Base-by-base conservation (phyloP, 768 basidiomycete genomes). In the Serendipita indica region DNA sequence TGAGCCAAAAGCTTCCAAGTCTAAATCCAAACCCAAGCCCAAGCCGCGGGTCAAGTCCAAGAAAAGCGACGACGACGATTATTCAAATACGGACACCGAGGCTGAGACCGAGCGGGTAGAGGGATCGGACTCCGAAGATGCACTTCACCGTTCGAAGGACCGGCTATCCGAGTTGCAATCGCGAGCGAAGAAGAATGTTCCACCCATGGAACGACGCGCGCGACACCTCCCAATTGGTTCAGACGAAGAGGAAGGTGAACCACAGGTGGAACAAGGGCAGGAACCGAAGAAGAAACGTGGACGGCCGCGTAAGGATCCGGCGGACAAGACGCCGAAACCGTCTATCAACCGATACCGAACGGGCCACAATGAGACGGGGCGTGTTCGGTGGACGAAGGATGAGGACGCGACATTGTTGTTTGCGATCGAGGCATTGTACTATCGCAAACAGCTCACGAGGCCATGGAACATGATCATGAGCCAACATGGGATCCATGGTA, bases 261-360 rank as follows among this genome's bases (percentile, higher is more conserved):
- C 16, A 27, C 7, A 30, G 32, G 7, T 7, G 10, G 49, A 33
- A 27, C 7, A 20, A 10, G 49, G n/a, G 49, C 22, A 20, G 10
- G 49, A 27, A 54, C 25, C 16, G 7, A 54, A 54, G 49, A 27
- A 33, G 49, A 54, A 54, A 18, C 49, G 49, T 10, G 49, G 49
- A 54, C 49, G 49, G 7, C 49, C 49, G 22, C 49, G 49, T 10
- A 54, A 54, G n/a, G 49, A 20, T 16, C 49, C 20, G 16, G 22
- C 22, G n/a, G 20, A 18, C 12, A 13, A 16, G 32, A 25, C 22
- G 20, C 25, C 49, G 10, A 30, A 33, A 18, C 5, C 5, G 5
- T 28, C n/a, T 7, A 27, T 33, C 22, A 25, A 54, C 32, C 32
- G 22, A 54, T 54, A 54, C 30, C 16, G 16, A 28, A 54, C 49